Evolutionary conservation across 2,329 filamentous ascomycete genomes (phyloP).

Genomic region (Beauveria rudraprayagi): DNA sequence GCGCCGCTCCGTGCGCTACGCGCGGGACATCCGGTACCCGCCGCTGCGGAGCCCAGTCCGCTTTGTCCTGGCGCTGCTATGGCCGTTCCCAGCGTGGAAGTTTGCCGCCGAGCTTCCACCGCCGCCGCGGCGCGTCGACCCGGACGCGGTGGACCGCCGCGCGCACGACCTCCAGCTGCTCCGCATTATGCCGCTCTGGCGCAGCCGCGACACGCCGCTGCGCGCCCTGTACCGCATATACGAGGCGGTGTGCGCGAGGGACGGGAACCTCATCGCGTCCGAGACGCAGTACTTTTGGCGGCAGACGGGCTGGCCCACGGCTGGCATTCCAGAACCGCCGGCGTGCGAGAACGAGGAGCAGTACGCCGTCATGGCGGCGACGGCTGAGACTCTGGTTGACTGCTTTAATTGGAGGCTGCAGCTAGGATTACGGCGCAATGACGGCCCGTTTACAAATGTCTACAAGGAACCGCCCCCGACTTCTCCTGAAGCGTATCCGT

Average conservation of each 20-base stretch:
- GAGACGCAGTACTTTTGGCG: slow-evolving; percentile 22
- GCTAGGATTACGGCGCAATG: slow-evolving; percentile 15
- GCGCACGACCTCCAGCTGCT: slow-evolving; percentile 11
- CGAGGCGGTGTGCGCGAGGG: slow-evolving; percentile 20
- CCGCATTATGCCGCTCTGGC: slow-evolving; percentile 15
- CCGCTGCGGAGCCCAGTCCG: slow-evolving; percentile 4
- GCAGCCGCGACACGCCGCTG: slow-evolving; percentile 20
- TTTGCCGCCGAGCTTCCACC: slow-evolving; percentile 12
- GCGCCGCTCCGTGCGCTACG: slow-evolving; percentile 8
- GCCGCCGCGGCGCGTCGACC: slow-evolving; percentile 13
- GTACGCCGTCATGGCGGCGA: slow-evolving; percentile 18
- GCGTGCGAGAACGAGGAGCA: slow-evolving; percentile 15
- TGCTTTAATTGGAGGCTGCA: slow-evolving; percentile 20
- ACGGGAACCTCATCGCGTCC: slow-evolving; percentile 18
- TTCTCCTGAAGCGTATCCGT: slow-evolving; percentile 5
- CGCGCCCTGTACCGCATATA: slow-evolving; percentile 21
- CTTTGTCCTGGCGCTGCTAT: slow-evolving; percentile 13
- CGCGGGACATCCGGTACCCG: not conserved
- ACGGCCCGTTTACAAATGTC: not conserved
- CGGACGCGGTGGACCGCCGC: slow-evolving; percentile 7
- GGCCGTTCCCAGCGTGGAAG: slow-evolving; percentile 12
- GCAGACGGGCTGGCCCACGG: slow-evolving; percentile 15
- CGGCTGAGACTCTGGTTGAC: slow-evolving; percentile 17
- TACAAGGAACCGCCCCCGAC: slow-evolving; percentile 1
- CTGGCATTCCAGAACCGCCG: slow-evolving; percentile 17